Conservation (phyloP, 2,329 filamentous ascomycete genomes). For the Rhinocladiella mackenziei region DNA sequence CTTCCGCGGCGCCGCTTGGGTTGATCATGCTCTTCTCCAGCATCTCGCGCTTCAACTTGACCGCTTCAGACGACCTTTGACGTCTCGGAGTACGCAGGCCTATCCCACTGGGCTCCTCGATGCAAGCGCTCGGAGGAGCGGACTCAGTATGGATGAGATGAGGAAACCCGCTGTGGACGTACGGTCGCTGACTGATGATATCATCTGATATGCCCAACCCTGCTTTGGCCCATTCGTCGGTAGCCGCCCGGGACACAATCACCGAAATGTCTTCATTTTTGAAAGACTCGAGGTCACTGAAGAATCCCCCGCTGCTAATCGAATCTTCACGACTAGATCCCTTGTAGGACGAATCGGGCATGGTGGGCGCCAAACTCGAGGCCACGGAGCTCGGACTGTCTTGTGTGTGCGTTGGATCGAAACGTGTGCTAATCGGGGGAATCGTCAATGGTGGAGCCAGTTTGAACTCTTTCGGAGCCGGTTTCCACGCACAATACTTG, state of each 20-base stretch:
- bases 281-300: conserved; percentile 78
- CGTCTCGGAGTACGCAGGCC: conserved; percentile 52
- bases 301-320: conserved; percentile 74
- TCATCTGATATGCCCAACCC: conserved; percentile 75
- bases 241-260: conserved; percentile 67
- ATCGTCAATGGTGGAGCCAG: conserved; percentile 55
- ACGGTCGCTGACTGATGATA: conserved; percentile 40
- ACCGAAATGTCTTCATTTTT: conserved; percentile 74
- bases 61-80: conserved; percentile 67
- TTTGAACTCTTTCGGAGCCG: conserved; percentile 59
- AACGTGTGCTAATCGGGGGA: conserved; percentile 16
- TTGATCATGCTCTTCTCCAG: conserved; percentile 64
- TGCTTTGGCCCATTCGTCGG: conserved; percentile 71
- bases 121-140: conserved; percentile 58
- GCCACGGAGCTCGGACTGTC: conserved; percentile 79
- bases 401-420: conserved; percentile 55
- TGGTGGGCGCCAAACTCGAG: conserved; percentile 65
- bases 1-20: conserved; percentile 66
- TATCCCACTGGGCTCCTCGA: conserved; percentile 38
- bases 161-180: conserved; percentile 46
- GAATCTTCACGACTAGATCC: conserved; percentile 83
- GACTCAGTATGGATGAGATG: conserved; percentile 59
- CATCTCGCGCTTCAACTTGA: conserved; percentile 69
- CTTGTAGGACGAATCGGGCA: conserved; percentile 70
- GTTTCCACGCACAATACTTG: conserved; percentile 88